Conservation (phyloP, 2,329 filamentous ascomycete genomes). For the Phoma sp. region DNA sequence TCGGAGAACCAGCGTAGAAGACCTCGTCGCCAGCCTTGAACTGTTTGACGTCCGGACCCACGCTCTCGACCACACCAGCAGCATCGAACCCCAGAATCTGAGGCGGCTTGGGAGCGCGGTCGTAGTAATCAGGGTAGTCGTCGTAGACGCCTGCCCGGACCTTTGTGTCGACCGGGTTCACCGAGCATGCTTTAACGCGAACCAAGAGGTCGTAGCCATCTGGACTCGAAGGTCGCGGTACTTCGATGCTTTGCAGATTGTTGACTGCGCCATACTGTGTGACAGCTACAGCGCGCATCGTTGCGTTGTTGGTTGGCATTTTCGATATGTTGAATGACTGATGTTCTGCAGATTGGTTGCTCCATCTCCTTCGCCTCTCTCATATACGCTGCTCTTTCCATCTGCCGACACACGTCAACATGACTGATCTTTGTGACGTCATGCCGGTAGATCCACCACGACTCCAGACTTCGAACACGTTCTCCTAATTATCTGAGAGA, state of each 20-base stretch:
- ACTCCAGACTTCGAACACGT: not conserved
- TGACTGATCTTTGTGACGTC: constrained; percentile 1
- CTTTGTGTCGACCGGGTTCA: constrained; percentile 36
- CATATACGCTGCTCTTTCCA: not conserved
- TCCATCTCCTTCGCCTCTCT: not conserved
- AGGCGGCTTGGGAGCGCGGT: constrained; percentile 5
- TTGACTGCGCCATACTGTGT: constrained; percentile 35
- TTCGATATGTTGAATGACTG: not conserved
- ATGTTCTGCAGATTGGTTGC: not conserved
- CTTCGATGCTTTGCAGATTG: constrained; percentile 31
- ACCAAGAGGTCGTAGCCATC: constrained; percentile 47
- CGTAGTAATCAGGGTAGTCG: constrained; percentile 39
- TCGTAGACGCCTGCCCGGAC: constrained; percentile 30
- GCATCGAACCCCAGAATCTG: constrained; percentile 16
- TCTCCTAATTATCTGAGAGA: no score
- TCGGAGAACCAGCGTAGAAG: constrained; percentile 51
- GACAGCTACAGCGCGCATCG: constrained; percentile 44
- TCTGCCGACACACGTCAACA: not conserved
- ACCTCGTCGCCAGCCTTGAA: constrained; percentile 52
- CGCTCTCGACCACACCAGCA: constrained; percentile 13
- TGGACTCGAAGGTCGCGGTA: constrained; percentile 42
- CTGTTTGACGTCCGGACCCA: constrained; percentile 3
- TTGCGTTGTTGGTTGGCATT: not conserved
- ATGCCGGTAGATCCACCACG: not conserved
- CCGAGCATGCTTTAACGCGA: constrained; percentile 23